phyloP scores from a whole-genome alignment of 1,139 yeast species.

The Scheffersomyces illinoinensis region DNA sequence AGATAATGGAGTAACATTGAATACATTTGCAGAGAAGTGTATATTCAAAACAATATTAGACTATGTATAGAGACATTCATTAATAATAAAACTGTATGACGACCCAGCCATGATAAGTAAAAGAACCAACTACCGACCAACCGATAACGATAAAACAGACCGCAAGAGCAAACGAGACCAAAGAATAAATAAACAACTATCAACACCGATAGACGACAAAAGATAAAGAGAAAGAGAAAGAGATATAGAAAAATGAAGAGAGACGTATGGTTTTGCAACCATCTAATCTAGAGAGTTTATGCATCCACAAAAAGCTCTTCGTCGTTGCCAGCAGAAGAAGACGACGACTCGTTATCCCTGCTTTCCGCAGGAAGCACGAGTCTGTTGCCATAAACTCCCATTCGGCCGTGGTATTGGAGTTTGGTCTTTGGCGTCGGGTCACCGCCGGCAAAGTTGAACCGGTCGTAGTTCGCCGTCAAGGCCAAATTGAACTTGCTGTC shows the following conservation, averaged over 20 bases:
- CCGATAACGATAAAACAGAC: conserved; percentile 4
- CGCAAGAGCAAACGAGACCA: conserved; percentile 1
- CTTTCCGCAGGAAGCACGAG: conserved; percentile 18
- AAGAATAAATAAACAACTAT: background rate
- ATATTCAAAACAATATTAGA: background rate
- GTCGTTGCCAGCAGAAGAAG: conserved; percentile 23
- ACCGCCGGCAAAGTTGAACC: background rate
- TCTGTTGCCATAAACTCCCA: conserved; percentile 7
- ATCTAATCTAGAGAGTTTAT: conserved; percentile 5
- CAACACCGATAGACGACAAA: background rate
- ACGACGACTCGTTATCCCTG: conserved; percentile 11
- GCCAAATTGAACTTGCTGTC: background rate
- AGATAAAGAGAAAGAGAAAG: conserved; percentile 4
- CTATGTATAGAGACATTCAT: background rate
- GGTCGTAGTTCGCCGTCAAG: background rate
- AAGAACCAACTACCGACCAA: conserved; percentile 1
- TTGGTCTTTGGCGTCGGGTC: conserved; percentile 1
- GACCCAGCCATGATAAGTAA: background rate
- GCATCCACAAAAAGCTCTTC: conserved; percentile 31
- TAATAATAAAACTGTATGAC: background rate
- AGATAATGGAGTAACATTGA: background rate
- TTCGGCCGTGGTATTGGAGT: background rate
- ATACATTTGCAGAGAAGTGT: background rate
- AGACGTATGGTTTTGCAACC: background rate
- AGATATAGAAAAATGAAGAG: conserved; percentile 1